These are phyloP conservation scores for Stipa capillata DNA, from an alignment of 176 grass and related monocot genomes.

Conservation along the genomic window DNA sequence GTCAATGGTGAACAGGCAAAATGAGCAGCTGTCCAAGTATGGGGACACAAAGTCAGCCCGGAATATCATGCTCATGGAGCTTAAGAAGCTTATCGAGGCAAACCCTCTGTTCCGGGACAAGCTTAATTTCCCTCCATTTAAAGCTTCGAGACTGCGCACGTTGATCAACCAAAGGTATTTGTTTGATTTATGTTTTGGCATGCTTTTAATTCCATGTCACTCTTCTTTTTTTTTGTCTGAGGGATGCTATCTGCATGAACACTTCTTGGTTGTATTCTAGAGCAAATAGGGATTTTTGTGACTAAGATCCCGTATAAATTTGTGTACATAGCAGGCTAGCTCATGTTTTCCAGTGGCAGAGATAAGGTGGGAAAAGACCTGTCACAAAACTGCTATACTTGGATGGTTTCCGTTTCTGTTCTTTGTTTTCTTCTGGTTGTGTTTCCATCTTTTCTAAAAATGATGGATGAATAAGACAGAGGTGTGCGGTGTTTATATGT, in stretches of 20 bases:
- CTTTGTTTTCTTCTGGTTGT: background rate
- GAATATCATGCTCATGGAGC: constrained; percentile 98
- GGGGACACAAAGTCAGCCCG: constrained; percentile 98
- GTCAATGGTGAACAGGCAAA: constrained; percentile 66
- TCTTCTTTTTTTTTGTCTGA: background rate
- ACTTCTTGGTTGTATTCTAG: background rate
- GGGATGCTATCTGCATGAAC: background rate
- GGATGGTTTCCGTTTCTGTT: constrained; percentile 11
- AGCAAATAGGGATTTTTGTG: background rate
- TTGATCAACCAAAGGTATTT: constrained; percentile 96
- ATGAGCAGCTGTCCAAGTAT: constrained; percentile 98
- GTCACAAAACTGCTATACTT: background rate
- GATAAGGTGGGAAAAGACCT: background rate
- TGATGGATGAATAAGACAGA: background rate
- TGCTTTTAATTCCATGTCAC: background rate
- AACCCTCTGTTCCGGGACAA: constrained; percentile 97
- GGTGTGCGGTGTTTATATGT: background rate
- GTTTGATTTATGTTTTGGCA: constrained; percentile 12
- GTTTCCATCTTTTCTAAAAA: background rate
- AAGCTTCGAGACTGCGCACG: constrained; percentile 87
- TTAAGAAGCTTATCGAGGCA: constrained; percentile 96
- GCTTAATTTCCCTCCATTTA: constrained; percentile 92
- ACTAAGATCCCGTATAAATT: background rate
- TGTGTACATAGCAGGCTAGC: background rate
- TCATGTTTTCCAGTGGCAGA: background rate